A percentile compares a stretch with the other conserved stretches of the same genome.
Evolutionary conservation across 164 flowering plant genomes (phyloP).

Genomic region (Saururus chinensis): DNA sequence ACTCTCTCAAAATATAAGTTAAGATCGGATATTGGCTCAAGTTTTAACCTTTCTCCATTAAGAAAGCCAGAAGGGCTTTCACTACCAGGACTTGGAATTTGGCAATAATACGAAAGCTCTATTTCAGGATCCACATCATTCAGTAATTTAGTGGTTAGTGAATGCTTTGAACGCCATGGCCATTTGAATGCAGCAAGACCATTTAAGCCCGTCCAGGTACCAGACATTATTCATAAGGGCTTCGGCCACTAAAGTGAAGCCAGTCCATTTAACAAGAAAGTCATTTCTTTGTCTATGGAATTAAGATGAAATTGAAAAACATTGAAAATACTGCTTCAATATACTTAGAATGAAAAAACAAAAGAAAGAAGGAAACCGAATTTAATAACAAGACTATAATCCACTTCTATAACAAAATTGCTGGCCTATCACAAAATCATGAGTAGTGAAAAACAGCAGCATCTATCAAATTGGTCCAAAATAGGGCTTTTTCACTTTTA

Average conservation of each 20-base stretch:
- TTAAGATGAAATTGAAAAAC: too few relatives aligned
- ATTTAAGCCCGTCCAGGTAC: conserved; percentile 41
- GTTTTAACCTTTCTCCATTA: conserved; percentile 69
- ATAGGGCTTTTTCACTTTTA: too few relatives aligned
- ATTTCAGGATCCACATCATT: conserved; percentile 65
- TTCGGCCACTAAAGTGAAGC: conserved; percentile 26
- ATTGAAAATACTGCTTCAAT: too few relatives aligned
- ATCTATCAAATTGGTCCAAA: too few relatives aligned
- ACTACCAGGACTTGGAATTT: conserved; percentile 72
- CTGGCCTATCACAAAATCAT: too few relatives aligned
- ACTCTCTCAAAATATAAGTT: conserved; percentile 93
- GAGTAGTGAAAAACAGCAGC: too few relatives aligned
- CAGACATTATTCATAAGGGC: conserved; percentile 62
- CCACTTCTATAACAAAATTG: too few relatives aligned
- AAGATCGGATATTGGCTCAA: conserved; percentile 75
- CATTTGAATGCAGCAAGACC: conserved; percentile 48
- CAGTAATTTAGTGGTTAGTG: conserved; percentile 49
- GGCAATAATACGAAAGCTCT: conserved; percentile 71
- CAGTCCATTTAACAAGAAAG: conserved; percentile 46
- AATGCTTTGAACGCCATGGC: conserved; percentile 45
- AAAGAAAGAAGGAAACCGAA: too few relatives aligned
- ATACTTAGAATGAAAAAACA: too few relatives aligned
- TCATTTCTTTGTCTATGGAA: neutral
- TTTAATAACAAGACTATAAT: too few relatives aligned
- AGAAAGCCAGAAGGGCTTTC: conserved; percentile 98